Base-by-base conservation (phyloP, 176 grass and related monocot species). In the Oryza glumipatula region DNA sequence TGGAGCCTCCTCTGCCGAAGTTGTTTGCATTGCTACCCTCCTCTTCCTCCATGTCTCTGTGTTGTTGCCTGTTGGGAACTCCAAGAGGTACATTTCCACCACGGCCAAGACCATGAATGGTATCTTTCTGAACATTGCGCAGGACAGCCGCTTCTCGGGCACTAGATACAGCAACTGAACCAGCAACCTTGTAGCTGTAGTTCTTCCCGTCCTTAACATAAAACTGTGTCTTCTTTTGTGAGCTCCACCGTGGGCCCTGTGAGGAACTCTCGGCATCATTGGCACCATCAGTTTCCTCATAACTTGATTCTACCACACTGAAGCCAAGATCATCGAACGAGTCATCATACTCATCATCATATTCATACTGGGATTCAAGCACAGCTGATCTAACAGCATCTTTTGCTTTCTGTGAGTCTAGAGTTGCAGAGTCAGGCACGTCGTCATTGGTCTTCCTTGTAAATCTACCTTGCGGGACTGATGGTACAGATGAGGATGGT, bases 141-240 rank as follows among this genome's bases (percentile, higher is more conserved):
- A 98, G 39, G 65, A 82, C 47, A 72, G 91, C 78, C 15, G 96
- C 96, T 70, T 98, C 96, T 63, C n/a, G 21, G 58, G 58, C 70
- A 73, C 70, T 73, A 47, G n/a, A 73, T 15, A 96, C 96, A 72
- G 81, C 93, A 83, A 98, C 85, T 10, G 93, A 91, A 77, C 93
- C 96, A 81, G 91, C 36, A 78, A 98, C 96, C 77, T 94, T 99
- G 68, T 99, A 98, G 86, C 96, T 99, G 69, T 96, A 99, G 84
- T 99, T 99, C 80, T 99, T 96, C 44, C 96, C 96, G 13, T 96
- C 96, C 88, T 99, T 99, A 0, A 99, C 91, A 86, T 91, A 99
- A 79, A 92, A 99, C 70, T 94, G 96, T 17, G 93, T 44, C 76
- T 92, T 98, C 87, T 94, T 94, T 66, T 96, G 87, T 74, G 93